Evolutionary conservation across 1,284 basidiomycete genomes (phyloP).

Genomic region (Ustilago trichophora): DNA sequence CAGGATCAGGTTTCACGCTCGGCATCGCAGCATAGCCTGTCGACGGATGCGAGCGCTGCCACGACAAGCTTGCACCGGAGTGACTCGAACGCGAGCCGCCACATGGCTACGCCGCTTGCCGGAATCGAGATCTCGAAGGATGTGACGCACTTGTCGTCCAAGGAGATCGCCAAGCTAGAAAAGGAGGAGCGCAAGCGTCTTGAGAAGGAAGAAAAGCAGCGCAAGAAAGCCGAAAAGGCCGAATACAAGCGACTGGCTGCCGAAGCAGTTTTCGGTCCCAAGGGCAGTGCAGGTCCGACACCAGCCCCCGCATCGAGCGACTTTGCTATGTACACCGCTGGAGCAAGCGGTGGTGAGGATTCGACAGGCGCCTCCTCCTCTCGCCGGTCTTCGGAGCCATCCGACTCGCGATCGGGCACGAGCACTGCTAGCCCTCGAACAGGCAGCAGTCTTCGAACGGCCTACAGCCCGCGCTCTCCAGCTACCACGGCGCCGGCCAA

Average conservation of each 20-base stretch:
- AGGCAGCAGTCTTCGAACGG: conserved; percentile 27
- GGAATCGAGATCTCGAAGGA: conserved; percentile 32
- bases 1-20: conserved; percentile 25
- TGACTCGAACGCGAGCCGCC: conserved; percentile 6
- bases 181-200: conserved; percentile 37
- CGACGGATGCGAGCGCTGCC: conserved; percentile 13
- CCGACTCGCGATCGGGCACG: conserved; percentile 31
- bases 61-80: conserved; percentile 20
- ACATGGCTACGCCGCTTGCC: conserved; percentile 15
- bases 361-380: conserved; percentile 6
- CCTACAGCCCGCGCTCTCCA: conserved; percentile 26
- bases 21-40: conserved; percentile 28
- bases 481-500: conserved; percentile 15
- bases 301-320: conserved; percentile 27
- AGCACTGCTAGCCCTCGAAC: conserved; percentile 44
- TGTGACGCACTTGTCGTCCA: conserved; percentile 30
- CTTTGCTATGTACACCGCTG: conserved; percentile 31
- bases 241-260: conserved; percentile 46
- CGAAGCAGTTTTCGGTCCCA: conserved; percentile 48
- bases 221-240: conserved; percentile 45
- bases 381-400: conserved; percentile 17
- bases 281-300: conserved; percentile 30
- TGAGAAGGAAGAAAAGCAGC: conserved; percentile 43
- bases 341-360: conserved; percentile 2
- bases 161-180: conserved; percentile 43